These are phyloP conservation scores for Alternaria sp. DNA, from an alignment of 2,329 filamentous ascomycete genomes.

Conservation along the genomic window DNA sequence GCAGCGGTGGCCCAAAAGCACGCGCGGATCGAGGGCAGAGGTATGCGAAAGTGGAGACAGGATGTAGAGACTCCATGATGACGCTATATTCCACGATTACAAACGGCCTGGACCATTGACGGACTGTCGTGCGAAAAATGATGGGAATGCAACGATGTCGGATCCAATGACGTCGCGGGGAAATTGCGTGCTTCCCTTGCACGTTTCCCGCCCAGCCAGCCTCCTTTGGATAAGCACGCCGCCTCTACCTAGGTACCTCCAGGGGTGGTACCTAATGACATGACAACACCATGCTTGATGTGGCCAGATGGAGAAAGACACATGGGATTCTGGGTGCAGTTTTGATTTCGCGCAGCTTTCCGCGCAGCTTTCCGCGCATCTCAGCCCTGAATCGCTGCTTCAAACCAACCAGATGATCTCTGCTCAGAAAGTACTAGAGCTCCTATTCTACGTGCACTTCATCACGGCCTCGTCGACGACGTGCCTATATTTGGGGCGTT, in stretches of 20 bases:
- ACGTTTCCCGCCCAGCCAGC: slow-evolving; percentile 21
- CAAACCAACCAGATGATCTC: not conserved
- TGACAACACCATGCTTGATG: not conserved
- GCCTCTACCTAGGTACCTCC: not conserved
- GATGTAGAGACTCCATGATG: slow-evolving; percentile 23
- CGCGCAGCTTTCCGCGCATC: not conserved
- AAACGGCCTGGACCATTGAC: slow-evolving; percentile 20
- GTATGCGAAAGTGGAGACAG: slow-evolving; percentile 20
- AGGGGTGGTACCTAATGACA: not conserved
- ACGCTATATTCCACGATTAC: slow-evolving; percentile 29
- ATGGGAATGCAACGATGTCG: slow-evolving; percentile 18
- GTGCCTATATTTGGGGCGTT: slow-evolving; percentile 5
- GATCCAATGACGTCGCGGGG: slow-evolving; percentile 38
- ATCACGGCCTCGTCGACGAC: not conserved
- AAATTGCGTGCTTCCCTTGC: slow-evolving; percentile 38
- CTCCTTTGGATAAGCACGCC: slow-evolving; percentile 17
- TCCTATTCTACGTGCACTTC: not conserved
- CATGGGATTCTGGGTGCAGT: not conserved
- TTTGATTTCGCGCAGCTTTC: not conserved
- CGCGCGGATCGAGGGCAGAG: slow-evolving; percentile 8
- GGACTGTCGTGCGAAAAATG: slow-evolving; percentile 16
- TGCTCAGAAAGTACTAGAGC: not conserved
- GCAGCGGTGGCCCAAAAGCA: slow-evolving; percentile 6
- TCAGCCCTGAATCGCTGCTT: not conserved
- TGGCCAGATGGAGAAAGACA: not conserved